Evolutionary conservation across 2,329 filamentous ascomycete species (phyloP).

Genomic region (Botrytis elliptica): DNA sequence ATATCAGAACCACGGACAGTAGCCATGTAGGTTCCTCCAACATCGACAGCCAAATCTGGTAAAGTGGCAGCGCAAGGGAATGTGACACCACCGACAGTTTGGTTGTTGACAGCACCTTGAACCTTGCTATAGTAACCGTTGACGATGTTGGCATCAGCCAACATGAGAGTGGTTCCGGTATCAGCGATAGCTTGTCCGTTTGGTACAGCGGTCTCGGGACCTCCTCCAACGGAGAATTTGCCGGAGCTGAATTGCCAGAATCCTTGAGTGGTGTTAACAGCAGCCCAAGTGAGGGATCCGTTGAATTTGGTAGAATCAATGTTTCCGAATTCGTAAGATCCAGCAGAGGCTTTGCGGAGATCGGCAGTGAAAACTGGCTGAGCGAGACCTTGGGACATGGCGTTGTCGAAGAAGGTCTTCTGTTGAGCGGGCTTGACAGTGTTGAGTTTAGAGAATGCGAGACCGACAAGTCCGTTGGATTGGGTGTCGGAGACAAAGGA

Average conservation of each 20-base stretch:
- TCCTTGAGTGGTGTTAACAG: conserved; percentile 49
- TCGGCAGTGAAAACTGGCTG: conserved; percentile 60
- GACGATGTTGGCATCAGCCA: conserved; percentile 41
- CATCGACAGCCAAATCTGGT: conserved; percentile 41
- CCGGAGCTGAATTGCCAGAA: conserved; percentile 58
- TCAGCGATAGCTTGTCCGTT: conserved; percentile 49
- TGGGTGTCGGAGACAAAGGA: conserved; percentile 41
- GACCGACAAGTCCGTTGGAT: conserved; percentile 61
- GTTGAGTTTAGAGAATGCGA: conserved; percentile 47
- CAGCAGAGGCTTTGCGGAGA: conserved; percentile 48
- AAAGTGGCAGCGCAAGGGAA: conserved; percentile 41
- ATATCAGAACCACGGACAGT: conserved; percentile 43
- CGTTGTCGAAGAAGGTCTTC: conserved; percentile 42
- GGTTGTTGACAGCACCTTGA: conserved; percentile 40
- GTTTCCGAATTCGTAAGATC: conserved; percentile 57
- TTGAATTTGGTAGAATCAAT: conserved; percentile 55
- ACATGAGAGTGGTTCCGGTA: conserved; percentile 46
- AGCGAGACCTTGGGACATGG: conserved; percentile 33
- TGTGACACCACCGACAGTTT: conserved; percentile 40
- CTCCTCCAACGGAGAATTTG: conserved; percentile 45
- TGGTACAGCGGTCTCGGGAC: conserved; percentile 59
- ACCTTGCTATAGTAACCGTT: conserved; percentile 44
- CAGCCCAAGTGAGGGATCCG: conserved; percentile 51
- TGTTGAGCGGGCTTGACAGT: conserved; percentile 39
- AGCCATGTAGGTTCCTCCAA: conserved; percentile 48